Evolutionary conservation across 2,329 filamentous ascomycete species (phyloP).

Genomic region (Rutstroemia sp.): DNA sequence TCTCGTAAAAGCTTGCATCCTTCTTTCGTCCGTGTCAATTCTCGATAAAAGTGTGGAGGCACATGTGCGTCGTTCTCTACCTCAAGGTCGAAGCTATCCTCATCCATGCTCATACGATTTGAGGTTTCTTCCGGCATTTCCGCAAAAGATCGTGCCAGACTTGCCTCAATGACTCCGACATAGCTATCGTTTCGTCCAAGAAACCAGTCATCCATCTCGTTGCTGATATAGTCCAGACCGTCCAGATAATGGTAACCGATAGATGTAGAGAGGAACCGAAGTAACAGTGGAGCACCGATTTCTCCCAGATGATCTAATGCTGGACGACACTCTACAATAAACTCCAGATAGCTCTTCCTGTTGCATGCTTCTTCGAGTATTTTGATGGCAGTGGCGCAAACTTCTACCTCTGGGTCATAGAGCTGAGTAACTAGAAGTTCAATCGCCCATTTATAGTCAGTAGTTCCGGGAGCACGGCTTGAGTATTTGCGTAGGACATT

Average conservation of each 20-base stretch:
- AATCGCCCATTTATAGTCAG: slow-evolving; percentile 90
- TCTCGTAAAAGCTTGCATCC: slow-evolving; percentile 84
- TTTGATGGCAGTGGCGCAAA: slow-evolving; percentile 92
- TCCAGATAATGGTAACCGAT: slow-evolving; percentile 97
- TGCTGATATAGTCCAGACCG: slow-evolving; percentile 95
- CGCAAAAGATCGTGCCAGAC: slow-evolving; percentile 74
- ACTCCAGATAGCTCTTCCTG: slow-evolving; percentile 81
- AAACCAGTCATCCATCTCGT: slow-evolving; percentile 99
- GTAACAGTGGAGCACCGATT: slow-evolving; percentile 84
- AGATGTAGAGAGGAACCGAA: slow-evolving; percentile 90
- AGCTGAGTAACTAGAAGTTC: slow-evolving; percentile 94
- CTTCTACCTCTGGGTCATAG: slow-evolving; percentile 94
- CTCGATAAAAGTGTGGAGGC: slow-evolving; percentile 96
- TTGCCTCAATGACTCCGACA: slow-evolving; percentile 90
- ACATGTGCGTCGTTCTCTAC: slow-evolving; percentile 44
- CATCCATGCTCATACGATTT: slow-evolving; percentile 31
- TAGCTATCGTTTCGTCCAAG: slow-evolving; percentile 95
- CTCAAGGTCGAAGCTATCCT: slow-evolving; percentile 36
- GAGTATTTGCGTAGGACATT: slow-evolving; percentile 83
- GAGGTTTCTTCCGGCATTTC: slow-evolving; percentile 36
- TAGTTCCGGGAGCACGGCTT: slow-evolving; percentile 45
- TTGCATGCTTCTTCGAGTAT: slow-evolving; percentile 98
- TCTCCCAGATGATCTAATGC: slow-evolving; percentile 93
- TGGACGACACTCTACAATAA: slow-evolving; percentile 91
- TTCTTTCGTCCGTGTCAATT: slow-evolving; percentile 85